Conservation (phyloP, 768 basidiomycete genomes). For the Pleurotus tuoliensis region DNA sequence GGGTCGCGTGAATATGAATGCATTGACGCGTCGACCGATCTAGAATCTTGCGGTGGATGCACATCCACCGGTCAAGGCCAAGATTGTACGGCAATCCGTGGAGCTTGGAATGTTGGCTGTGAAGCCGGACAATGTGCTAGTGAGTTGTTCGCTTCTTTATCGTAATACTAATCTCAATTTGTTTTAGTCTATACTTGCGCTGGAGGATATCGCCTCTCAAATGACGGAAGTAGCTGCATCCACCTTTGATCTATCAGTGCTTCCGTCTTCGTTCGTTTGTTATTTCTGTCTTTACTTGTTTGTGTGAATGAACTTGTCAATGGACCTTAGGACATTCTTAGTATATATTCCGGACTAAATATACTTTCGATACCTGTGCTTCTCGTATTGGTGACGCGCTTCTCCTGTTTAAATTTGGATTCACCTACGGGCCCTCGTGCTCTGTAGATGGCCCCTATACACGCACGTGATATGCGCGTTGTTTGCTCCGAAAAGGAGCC, state of each 20-base stretch:
- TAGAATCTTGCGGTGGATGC: constrained; percentile 78
- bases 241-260: constrained; percentile 21
- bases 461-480: neutral
- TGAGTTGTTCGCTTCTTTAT: constrained; percentile 25
- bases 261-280: constrained; percentile 7
- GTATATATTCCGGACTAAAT: neutral
- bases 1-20: constrained; percentile 50
- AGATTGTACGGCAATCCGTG: constrained; percentile 67
- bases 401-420: too few relatives aligned
- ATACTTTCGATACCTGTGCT: too few relatives aligned
- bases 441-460: too few relatives aligned
- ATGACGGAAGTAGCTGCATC: constrained; percentile 41
- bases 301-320: neutral
- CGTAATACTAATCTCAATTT: neutral
- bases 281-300: neutral
- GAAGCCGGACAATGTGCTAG: constrained; percentile 48
- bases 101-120: constrained; percentile 72
- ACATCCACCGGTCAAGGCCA: constrained; percentile 55
- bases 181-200: constrained; percentile 46
- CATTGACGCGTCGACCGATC: constrained; percentile 57
- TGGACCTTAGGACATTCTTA: neutral
- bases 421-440: too few relatives aligned
- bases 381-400: too few relatives aligned
- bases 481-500: constrained; percentile 1
- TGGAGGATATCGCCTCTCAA: constrained; percentile 39